These are phyloP conservation scores for Heterobasidion occidentale DNA, from an alignment of 1,284 basidiomycete genomes.

Conservation along the genomic window DNA sequence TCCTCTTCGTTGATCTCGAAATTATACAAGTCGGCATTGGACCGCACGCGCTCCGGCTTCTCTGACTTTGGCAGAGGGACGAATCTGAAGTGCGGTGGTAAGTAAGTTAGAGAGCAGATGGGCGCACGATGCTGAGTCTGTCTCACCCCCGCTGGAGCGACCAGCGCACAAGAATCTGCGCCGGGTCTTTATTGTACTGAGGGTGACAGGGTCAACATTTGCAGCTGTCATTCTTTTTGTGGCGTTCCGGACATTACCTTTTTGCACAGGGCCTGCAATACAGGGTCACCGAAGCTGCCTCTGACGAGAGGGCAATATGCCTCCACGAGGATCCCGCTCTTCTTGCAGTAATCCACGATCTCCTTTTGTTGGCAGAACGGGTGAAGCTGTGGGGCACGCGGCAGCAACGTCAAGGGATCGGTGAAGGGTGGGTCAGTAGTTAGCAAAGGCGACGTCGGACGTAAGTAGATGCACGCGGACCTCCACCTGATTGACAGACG, in stretches of 20 bases:
- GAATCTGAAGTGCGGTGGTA: slow-evolving; percentile 22
- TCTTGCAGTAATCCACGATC: slow-evolving; percentile 40
- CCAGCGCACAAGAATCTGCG: slow-evolving; percentile 66
- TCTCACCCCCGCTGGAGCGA: slow-evolving; percentile 50
- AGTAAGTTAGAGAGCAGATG: neutral
- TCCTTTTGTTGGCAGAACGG: slow-evolving; percentile 47
- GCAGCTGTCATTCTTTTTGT: neutral
- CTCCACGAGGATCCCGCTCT: slow-evolving; percentile 37
- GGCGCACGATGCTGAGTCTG: neutral
- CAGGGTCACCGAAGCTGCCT: slow-evolving; percentile 34
- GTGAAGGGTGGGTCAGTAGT: neutral
- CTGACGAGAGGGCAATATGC: slow-evolving; percentile 48
- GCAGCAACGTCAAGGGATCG: neutral
- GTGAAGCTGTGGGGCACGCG: slow-evolving; percentile 27
- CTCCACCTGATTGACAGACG: slow-evolving; percentile 27
- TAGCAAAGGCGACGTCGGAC: neutral
- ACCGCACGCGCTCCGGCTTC: slow-evolving; percentile 39
- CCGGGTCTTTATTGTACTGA: slow-evolving; percentile 39
- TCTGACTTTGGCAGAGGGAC: slow-evolving; percentile 50
- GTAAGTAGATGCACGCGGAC: neutral
- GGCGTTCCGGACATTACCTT: slow-evolving; percentile 23
- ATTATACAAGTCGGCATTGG: slow-evolving; percentile 45
- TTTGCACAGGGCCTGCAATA: slow-evolving; percentile 31
- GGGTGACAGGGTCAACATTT: neutral
- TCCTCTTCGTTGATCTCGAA: slow-evolving; percentile 44